Evolutionary conservation across 495 filamentous ascomycete genomes (phyloP).

Genomic region (Acidiella bohemica): DNA sequence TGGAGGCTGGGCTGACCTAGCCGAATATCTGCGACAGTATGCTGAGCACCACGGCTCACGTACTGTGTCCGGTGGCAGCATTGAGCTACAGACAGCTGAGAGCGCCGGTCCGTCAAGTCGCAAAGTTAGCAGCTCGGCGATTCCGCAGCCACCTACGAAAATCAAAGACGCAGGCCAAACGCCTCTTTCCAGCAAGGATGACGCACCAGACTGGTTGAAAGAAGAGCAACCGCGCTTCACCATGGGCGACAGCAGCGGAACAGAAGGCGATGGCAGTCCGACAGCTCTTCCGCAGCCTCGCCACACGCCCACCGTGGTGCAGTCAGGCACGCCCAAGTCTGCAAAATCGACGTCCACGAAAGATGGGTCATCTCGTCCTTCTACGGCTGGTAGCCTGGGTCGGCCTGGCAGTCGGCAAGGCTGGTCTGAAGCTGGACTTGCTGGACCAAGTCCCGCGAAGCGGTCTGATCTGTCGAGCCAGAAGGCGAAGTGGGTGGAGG

Average conservation of each 20-base stretch:
- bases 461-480: slow-evolving; percentile 45
- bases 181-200: too few species aligned
- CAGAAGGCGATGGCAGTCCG: not conserved
- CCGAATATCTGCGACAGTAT: slow-evolving; percentile 88
- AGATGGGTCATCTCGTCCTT: slow-evolving; percentile 6
- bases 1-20: slow-evolving; percentile 90
- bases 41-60: slow-evolving; percentile 71
- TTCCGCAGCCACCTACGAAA: not conserved
- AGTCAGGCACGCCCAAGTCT: slow-evolving; percentile 5
- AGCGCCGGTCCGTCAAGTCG: not conserved
- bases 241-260: not conserved
- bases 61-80: slow-evolving; percentile 35
- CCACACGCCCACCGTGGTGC: not conserved
- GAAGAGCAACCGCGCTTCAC: not conserved
- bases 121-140: slow-evolving; percentile 7
- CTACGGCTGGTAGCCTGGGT: slow-evolving; percentile 7
- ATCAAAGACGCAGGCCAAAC: too few species aligned
- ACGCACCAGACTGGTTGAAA: too few species aligned
- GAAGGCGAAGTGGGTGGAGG: slow-evolving; percentile 58
- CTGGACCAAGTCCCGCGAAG: not conserved
- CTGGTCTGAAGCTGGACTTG: not conserved
- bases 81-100: slow-evolving; percentile 43
- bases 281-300: not conserved
- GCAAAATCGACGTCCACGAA: not conserved
- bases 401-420: slow-evolving; percentile 4